Evolutionary conservation across 495 filamentous ascomycete species (phyloP), one percentile per base, ranked within the genome.

Genomic region (Aspergillus funiculosus): DNA sequence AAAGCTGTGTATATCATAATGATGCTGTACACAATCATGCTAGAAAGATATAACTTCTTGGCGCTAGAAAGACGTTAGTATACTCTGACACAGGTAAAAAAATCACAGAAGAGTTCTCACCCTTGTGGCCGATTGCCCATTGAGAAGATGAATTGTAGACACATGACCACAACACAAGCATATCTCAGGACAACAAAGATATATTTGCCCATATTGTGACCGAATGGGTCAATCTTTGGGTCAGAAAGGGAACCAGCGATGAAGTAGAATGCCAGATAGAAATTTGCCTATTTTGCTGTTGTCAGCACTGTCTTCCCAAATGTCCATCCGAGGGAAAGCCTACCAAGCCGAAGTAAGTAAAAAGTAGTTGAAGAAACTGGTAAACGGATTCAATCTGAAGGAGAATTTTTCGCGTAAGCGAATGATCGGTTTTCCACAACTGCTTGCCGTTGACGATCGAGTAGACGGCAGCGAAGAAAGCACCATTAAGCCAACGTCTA

Each of bases 181-280:
- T 95, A 96, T 31, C 87, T 81, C 10, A 99, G 70, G 41, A 97
- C 75, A 24, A 78, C 71, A 65, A 99, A 99, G 56, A 99, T 84
- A 61, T 83, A 83, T 35, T 81, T 73, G 18, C 88, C 89, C 59
- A 91, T 82, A 46, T 82, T 75, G 59, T 91, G 80, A 17, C 88
- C 88, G 52, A 97, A 97, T 1, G 94, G 94, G 66, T 97, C 91
- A 49, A 95, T 70, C 25, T 69, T 71, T 0, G 78, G 63, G 54
- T 97, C 87, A 4, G 84, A 79, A 10, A 99, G 77, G n/a, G 89
- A 94, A 28, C 94, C 94, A 34, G 89, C 89, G 59, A 97, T 87
- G 75, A 97, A 97, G 77, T 89, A 97, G 66, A 99, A 99, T 51
- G 89, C 92, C 39, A 99, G 79, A 61, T 97, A 99, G 69, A 97